These are phyloP conservation scores for Pichia eremophila DNA, from an alignment of 805 yeast species.

Conservation along the genomic window DNA sequence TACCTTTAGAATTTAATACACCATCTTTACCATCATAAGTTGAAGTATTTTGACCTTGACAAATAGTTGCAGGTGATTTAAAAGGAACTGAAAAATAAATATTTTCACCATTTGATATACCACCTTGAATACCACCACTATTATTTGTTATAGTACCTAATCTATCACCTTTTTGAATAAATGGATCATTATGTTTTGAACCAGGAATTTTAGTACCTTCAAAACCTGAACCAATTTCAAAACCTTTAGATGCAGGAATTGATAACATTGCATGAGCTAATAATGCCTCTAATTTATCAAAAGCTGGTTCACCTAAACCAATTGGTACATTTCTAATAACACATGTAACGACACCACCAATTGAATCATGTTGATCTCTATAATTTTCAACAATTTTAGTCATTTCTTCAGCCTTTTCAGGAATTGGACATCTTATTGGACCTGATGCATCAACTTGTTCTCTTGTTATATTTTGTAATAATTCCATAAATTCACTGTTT, in stretches of 20 bases:
- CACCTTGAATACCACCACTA: constrained; percentile 98
- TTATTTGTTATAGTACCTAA: constrained; percentile 84
- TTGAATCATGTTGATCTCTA: constrained; percentile 82
- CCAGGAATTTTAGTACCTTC: constrained; percentile 86
- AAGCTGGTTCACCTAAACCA: constrained; percentile 97
- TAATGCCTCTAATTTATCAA: constrained; percentile 91
- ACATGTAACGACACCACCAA: constrained; percentile 97
- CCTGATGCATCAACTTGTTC: constrained; percentile 81
- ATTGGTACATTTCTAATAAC: constrained; percentile 88
- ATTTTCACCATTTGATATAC: constrained; percentile 92
- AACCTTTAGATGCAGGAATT: constrained; percentile 96
- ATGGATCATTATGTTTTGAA: constrained; percentile 88
- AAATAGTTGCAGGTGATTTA: constrained; percentile 96
- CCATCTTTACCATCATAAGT: constrained; percentile 86
- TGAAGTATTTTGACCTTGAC: constrained; percentile 84
- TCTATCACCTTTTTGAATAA: constrained; percentile 49
- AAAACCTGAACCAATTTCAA: constrained; percentile 96
- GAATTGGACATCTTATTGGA: constrained; percentile 91
- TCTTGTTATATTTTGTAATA: constrained; percentile 71
- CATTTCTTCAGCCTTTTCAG: constrained; percentile 64
- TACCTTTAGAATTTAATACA: constrained; percentile 87
- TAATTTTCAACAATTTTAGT: constrained; percentile 76
- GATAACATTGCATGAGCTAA: constrained; percentile 98
- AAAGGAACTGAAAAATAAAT: constrained; percentile 92
- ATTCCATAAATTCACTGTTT: constrained; percentile 52